These are phyloP conservation scores for Leccinum aurantiacum DNA, from an alignment of 768 basidiomycete species.

Conservation along the genomic window DNA sequence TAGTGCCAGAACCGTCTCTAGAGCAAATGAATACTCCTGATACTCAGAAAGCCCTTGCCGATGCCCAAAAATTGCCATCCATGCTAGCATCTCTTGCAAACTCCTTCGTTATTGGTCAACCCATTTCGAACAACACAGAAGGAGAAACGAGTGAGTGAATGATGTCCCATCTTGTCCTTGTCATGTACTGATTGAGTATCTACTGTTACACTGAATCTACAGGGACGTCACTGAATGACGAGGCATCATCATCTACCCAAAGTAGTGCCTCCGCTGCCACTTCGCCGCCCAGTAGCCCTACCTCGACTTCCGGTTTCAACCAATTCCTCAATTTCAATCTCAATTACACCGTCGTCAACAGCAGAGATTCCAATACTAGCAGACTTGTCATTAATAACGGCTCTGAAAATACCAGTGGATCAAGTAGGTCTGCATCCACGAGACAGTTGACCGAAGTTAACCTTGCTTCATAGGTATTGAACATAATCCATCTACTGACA, in stretches of 20 bases:
- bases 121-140: neutral
- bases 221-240: too few relatives aligned
- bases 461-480: neutral
- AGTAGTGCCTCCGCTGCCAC: neutral
- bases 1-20: neutral
- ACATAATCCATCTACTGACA: neutral
- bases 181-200: neutral
- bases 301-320: conserved; percentile 1
- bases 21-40: conserved; percentile 2
- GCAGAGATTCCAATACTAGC: neutral
- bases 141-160: conserved; percentile 1
- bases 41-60: neutral
- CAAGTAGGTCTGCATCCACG: neutral
- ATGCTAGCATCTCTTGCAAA: neutral
- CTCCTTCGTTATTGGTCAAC: neutral
- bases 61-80: neutral
- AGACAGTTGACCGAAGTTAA: neutral
- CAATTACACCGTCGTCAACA: conserved; percentile 1
- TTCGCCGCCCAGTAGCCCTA: conserved; percentile 1
- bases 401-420: neutral
- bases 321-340: neutral
- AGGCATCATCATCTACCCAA: neutral
- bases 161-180: neutral
- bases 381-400: conserved; percentile 2
- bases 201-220: neutral